Evolutionary conservation across 2,329 filamentous ascomycete species (phyloP).

Genomic region (Colletotrichum camelliae): DNA sequence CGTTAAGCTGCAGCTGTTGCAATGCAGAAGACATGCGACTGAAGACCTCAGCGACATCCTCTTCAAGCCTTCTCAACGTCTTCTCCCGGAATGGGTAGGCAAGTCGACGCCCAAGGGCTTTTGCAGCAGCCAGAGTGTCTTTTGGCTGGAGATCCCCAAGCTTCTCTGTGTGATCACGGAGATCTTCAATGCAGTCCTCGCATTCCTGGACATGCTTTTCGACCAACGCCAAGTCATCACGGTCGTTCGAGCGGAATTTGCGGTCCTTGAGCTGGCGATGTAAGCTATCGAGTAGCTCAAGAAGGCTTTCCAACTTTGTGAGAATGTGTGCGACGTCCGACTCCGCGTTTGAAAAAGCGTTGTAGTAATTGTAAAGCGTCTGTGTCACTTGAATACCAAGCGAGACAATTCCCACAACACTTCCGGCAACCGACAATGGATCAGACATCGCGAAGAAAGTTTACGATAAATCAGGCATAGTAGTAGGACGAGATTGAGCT

Average conservation of each 20-base stretch:
- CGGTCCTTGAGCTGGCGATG: slow-evolving; percentile 13
- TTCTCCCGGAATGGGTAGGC: slow-evolving; percentile 38
- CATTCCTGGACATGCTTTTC: slow-evolving; percentile 29
- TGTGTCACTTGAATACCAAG: slow-evolving; percentile 40
- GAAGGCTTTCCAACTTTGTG: slow-evolving; percentile 29
- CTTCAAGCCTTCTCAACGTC: slow-evolving; percentile 42
- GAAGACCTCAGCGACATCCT: slow-evolving; percentile 36
- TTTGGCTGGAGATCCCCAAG: slow-evolving; percentile 19
- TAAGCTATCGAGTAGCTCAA: slow-evolving; percentile 29
- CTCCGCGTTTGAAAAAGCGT: slow-evolving; percentile 28
- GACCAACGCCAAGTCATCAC: slow-evolving; percentile 26
- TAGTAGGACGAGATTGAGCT: background rate
- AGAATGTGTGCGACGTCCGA: slow-evolving; percentile 30
- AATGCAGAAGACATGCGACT: slow-evolving; percentile 34
- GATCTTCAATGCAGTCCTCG: slow-evolving; percentile 31
- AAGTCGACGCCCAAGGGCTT: slow-evolving; percentile 21
- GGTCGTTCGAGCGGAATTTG: slow-evolving; percentile 28
- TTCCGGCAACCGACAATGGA: slow-evolving; percentile 26
- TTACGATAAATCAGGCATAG: background rate
- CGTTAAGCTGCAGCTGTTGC: slow-evolving; percentile 34
- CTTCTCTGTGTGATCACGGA: slow-evolving; percentile 30
- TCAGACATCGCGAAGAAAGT: background rate
- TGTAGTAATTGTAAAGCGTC: slow-evolving; percentile 38
- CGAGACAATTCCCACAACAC: slow-evolving; percentile 37
- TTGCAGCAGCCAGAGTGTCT: background rate